phyloP scores from a whole-genome alignment of 2,329 filamentous ascomycete genomes.

The Alternaria infectoria region DNA sequence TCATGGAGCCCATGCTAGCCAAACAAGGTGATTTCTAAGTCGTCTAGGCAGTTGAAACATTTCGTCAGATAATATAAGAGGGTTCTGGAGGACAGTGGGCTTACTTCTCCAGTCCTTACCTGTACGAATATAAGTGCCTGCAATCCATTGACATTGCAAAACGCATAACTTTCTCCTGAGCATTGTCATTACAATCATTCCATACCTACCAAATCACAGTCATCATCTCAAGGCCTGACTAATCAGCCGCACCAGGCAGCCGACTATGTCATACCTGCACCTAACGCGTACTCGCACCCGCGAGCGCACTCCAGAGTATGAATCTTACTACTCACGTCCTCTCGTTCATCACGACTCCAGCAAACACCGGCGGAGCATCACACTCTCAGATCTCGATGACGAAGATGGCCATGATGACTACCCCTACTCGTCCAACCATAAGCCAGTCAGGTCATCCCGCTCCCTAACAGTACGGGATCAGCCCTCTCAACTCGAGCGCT shows the following conservation, averaged over 20 bases:
- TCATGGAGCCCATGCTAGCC: conserved; percentile 9
- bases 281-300: conserved; percentile 28
- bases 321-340: conserved; percentile 22
- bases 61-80: conserved; percentile 15
- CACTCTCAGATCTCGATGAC: conserved; percentile 32
- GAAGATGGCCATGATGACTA: conserved; percentile 37
- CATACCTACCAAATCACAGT: background rate
- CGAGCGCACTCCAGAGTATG: conserved; percentile 24
- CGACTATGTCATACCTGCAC: conserved; percentile 36
- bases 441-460: conserved; percentile 24
- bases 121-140: conserved; percentile 11
- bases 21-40: conserved; percentile 3
- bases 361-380: conserved; percentile 32
- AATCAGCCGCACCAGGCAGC: conserved; percentile 1
- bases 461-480: conserved; percentile 34
- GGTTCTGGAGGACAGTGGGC: background rate
- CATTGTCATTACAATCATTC: background rate
- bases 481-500: conserved; percentile 40
- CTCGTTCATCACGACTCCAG: conserved; percentile 31
- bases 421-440: conserved; percentile 27
- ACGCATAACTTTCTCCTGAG: background rate
- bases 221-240: background rate
- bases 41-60: conserved; percentile 23
- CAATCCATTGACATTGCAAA: background rate
- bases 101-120: background rate